Conservation (phyloP, 2,329 filamentous ascomycete species). For the Talaromyces sp. region DNA sequence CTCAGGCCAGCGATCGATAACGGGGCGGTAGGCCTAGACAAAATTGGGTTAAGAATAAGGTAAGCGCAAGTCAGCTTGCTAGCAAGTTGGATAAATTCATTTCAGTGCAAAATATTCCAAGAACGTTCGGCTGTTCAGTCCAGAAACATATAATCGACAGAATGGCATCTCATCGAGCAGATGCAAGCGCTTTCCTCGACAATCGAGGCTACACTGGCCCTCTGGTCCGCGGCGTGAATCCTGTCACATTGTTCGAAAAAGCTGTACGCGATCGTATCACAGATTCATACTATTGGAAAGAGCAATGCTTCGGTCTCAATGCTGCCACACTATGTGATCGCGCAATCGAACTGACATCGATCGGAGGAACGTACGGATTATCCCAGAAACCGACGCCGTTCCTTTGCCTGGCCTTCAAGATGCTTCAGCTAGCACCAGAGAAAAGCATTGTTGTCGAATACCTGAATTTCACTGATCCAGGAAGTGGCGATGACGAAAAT, state of each 20-base stretch:
- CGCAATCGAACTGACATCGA: slow-evolving; percentile 73
- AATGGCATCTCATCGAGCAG: slow-evolving; percentile 63
- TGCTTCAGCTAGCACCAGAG: slow-evolving; percentile 78
- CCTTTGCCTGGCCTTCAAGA: slow-evolving; percentile 88
- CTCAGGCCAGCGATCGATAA: not conserved
- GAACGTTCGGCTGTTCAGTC: not conserved
- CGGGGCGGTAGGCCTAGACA: not conserved
- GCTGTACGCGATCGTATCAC: slow-evolving; percentile 92
- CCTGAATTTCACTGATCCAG: slow-evolving; percentile 70
- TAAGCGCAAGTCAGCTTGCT: not conserved
- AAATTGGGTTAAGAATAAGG: not conserved
- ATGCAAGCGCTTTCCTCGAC: slow-evolving; percentile 73
- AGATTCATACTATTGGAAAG: slow-evolving; percentile 96
- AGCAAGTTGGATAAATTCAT: not conserved
- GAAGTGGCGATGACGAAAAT: slow-evolving; percentile 39
- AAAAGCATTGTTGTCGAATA: slow-evolving; percentile 77
- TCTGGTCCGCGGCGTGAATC: slow-evolving; percentile 84
- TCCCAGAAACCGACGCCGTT: slow-evolving; percentile 84
- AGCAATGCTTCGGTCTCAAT: slow-evolving; percentile 96
- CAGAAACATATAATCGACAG: not conserved
- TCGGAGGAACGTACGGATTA: slow-evolving; percentile 82
- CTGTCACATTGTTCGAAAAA: slow-evolving; percentile 93
- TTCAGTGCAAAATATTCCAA: not conserved
- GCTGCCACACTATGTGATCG: slow-evolving; percentile 75
- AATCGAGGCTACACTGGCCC: slow-evolving; percentile 75